A percentile compares a stretch with the other conserved stretches of the same genome.
These are phyloP conservation scores for Allomyces arbusculus DNA, from an alignment of 192 early-diverging fungal species.

Conservation along the genomic window DNA sequence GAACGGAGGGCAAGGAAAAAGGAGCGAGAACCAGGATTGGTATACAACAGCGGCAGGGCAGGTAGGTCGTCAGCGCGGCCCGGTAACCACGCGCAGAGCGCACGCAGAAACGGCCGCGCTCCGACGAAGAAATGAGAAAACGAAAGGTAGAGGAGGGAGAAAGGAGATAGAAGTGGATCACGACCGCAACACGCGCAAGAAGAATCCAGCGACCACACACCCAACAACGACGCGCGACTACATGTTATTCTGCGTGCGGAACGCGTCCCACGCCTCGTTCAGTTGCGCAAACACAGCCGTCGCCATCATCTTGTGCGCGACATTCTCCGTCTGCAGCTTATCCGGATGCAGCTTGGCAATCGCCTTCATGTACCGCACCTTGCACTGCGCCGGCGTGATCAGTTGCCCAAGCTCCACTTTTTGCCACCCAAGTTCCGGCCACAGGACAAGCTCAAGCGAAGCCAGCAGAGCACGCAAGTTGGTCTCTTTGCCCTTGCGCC, in stretches of 20 bases:
- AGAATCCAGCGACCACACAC: too few relatives aligned
- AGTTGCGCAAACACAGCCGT: conserved; percentile 65
- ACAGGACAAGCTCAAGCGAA: conserved; percentile 53
- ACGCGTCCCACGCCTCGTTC: conserved; percentile 89
- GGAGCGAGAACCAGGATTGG: too few relatives aligned
- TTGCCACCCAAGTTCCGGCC: conserved; percentile 54
- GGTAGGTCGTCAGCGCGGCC: too few relatives aligned
- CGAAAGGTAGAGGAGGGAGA: too few relatives aligned
- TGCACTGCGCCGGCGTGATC: conserved; percentile 65
- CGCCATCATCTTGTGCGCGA: conserved; percentile 73
- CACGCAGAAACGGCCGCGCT: too few relatives aligned
- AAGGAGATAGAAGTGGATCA: too few relatives aligned
- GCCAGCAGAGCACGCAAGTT: conserved; percentile 77
- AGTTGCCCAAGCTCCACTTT: conserved; percentile 64
- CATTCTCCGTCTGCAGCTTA: conserved; percentile 41
- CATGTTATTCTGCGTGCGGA: conserved; percentile 51
- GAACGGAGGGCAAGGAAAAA: too few relatives aligned
- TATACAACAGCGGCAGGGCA: too few relatives aligned
- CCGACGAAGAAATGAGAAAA: too few relatives aligned
- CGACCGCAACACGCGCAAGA: too few relatives aligned
- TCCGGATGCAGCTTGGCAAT: conserved; percentile 88
- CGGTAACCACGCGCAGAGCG: too few relatives aligned
- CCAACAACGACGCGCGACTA: too few relatives aligned
- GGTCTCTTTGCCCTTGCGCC: conserved; percentile 73
- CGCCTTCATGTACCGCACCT: conserved; percentile 79